These are phyloP conservation scores for Podila clonocystis DNA, from an alignment of 192 early-diverging fungal species.

Conservation along the genomic window DNA sequence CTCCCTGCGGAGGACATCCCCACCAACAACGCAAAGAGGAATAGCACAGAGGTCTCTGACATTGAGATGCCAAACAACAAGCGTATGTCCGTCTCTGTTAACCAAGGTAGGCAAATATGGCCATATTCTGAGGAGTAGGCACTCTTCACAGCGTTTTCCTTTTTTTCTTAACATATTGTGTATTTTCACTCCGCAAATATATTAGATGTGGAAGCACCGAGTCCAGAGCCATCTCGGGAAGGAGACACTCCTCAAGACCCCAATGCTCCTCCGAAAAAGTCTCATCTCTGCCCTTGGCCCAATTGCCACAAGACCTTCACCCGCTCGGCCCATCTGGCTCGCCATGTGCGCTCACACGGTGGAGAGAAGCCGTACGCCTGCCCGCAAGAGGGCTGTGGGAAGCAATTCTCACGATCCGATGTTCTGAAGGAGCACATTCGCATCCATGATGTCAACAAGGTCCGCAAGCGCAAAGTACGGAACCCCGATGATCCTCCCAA, in stretches of 20 bases:
- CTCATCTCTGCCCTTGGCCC: slow-evolving; percentile 44
- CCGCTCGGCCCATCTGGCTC: slow-evolving; percentile 73
- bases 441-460: slow-evolving; percentile 82
- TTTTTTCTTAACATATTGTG: not conserved
- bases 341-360: slow-evolving; percentile 81
- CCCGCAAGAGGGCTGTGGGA: slow-evolving; percentile 64
- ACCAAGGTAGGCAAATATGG: not conserved
- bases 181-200: not conserved
- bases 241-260: not conserved
- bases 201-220: not conserved
- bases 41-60: no score
- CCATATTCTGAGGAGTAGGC: no score
- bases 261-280: slow-evolving; percentile 22
- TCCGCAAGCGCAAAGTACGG: slow-evolving; percentile 33
- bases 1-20: not conserved
- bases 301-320: slow-evolving; percentile 50
- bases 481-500: slow-evolving; percentile 20
- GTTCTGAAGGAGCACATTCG: slow-evolving; percentile 81
- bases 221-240: not conserved
- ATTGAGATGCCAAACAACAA: not conserved
- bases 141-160: not conserved
- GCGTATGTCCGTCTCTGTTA: not conserved
- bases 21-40: no score
- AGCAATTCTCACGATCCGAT: slow-evolving; percentile 80
- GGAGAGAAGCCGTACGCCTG: slow-evolving; percentile 82